Base-by-base conservation (phyloP, 2,329 filamentous ascomycete genomes). In the Aspergillus sp. region DNA sequence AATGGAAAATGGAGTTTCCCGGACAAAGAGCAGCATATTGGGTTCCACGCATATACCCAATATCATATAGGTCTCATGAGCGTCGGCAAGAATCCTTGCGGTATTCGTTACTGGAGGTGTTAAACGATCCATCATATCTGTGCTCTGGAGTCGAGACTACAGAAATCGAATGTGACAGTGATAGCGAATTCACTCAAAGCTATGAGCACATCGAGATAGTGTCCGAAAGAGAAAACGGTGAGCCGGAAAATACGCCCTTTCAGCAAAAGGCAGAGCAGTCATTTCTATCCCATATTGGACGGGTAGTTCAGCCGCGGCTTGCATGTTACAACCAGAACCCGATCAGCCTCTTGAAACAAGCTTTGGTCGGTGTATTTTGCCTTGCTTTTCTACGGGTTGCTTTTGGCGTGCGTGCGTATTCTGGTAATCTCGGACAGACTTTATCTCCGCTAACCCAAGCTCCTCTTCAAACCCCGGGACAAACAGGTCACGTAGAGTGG, bases 1-100 rank as follows among this genome's bases (percentile, higher is more conserved):
- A 57, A 13, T 73, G 71, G 71, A 58, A 62, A 20, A 30, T 63
- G 18, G 30, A 62, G 57, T 6, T 13, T 64, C 24, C 58, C 59
- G 4, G 44, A 43, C 8, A 26, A 47, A 15, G 55, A 15, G 53
- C 48, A 26, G 42, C 47, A 7, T 63, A 50, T 38, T 72, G 69
- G 68, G 59, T 69, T 43, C 71, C 71, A 9, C 64, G 60, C 8
- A 65, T 73, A 54, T 64, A 63, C 50, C 56, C 64, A 2, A 53
- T 48, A 18, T 50, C 53, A 17, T 57, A 57, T 22, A 48, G 32
- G 15, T 32, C 53, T 18, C 45, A 48, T 48, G 57, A 61, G 18
- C 55, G 50, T 24, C 55, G 20, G 30, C 59, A 52, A 30, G 45
- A 58, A 30, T 24, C 51, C 13, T 60, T 64, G 53, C 59, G 62